Base-by-base conservation (phyloP, 805 yeast species). In the Candida pseudoglaebosa region DNA sequence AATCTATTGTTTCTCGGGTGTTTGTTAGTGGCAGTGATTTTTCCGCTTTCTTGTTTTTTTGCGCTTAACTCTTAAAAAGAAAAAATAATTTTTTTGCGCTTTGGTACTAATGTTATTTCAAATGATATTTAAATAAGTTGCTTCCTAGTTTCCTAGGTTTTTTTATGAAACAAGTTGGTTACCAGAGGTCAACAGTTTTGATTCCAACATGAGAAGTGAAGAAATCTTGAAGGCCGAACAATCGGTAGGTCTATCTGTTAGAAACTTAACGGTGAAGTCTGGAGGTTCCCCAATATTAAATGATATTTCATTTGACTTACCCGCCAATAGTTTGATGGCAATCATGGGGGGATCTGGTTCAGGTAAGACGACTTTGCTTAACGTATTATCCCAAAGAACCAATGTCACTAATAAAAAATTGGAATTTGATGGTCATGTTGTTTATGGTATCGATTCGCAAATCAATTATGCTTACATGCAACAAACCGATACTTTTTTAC, bases 401-500 rank as follows among this genome's bases (percentile, higher is more conserved):
- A 65, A 57, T 36, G 47, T 68, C 1, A 56, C 65, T 10, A 62
- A 71, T 9, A 57, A 65, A 22, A 67, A 67, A 7, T 56, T 78
- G 44, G 45, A 42, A 2, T 67, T 71, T 40, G 49, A 54, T 2
- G 83, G 83, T 1, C 42, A 58, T 18, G 59, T 77, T 12, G 54
- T 65, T 9, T 73, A 66, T 33, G 30, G 38, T 24, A 33, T 40
- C 30, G 43, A 40, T n/a, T 29, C 32, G 3, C 32, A 36, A 24
- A 52, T 67, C 16, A 52, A 53, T 36, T 56, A 62, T 36, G 83
- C 95, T 0, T 87, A 86, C 53, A 77, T 88, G 37, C 70, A 83
- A 12, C 95, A 86, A 56, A 81, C 82, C 37, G 95, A 87, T 56
- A 70, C 79, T 2, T 70, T 87, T 36, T 70, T 79, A 9, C 84